A percentile compares a stretch with the other conserved stretches of the same genome.
Evolutionary conservation across 169 alveolate species (phyloP).

Genomic region (Plasmodium yoelii): DNA sequence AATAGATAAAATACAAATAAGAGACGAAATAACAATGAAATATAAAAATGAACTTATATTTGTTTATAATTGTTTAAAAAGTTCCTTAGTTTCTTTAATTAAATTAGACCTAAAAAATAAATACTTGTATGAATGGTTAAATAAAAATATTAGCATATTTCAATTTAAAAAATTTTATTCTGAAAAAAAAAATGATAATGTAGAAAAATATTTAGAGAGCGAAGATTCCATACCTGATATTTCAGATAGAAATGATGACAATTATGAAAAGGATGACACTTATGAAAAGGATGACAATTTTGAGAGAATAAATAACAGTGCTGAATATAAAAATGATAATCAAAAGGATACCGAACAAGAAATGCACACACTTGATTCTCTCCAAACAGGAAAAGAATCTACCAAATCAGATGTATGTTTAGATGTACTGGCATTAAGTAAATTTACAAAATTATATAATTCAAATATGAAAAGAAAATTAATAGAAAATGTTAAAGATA

Average conservation of each 20-base stretch:
- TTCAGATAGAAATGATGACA: not conserved
- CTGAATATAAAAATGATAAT: not conserved
- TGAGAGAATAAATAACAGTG: not conserved
- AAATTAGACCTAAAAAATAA: conserved; percentile 54
- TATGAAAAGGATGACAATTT: not conserved
- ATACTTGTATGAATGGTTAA: conserved; percentile 62
- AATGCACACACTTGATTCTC: not conserved
- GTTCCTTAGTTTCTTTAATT: conserved; percentile 60
- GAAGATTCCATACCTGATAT: not conserved
- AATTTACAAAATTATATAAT: conserved; percentile 37
- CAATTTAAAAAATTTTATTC: not conserved
- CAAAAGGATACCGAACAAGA: not conserved
- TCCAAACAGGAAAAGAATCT: not conserved
- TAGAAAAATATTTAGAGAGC: not conserved
- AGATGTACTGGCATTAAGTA: conserved; percentile 55
- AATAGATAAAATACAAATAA: not conserved
- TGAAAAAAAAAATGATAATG: not conserved
- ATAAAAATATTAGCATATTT: conserved; percentile 32
- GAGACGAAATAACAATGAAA: not conserved
- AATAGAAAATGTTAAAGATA: conserved; percentile 28
- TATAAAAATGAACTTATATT: conserved; percentile 47
- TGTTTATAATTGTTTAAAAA: conserved; percentile 55
- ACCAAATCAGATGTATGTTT: conserved; percentile 37
- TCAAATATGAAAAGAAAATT: conserved; percentile 42
- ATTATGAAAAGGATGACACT: not conserved